Evolutionary conservation across 1,284 basidiomycete species (phyloP).

Genomic region (Meripilus lineatus): DNA sequence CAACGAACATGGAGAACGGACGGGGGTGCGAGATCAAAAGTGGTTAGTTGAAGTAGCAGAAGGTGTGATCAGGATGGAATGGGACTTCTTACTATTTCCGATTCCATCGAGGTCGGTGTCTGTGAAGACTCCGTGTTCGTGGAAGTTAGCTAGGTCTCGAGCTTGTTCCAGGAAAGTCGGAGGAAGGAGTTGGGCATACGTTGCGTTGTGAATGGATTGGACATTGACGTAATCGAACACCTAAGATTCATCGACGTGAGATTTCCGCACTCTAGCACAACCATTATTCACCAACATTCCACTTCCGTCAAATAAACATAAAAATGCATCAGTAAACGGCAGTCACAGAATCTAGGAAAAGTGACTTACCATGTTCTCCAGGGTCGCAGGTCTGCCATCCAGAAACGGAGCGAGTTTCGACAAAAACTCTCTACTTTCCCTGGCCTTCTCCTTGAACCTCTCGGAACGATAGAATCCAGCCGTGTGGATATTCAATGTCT

Average conservation of each 20-base stretch:
- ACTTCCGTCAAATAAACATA: slow-evolving; percentile 18
- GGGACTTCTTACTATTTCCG: slow-evolving; percentile 21
- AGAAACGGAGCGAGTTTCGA: slow-evolving; percentile 33
- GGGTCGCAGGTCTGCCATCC: slow-evolving; percentile 36
- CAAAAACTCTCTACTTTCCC: slow-evolving; percentile 35
- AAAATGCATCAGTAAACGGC: not conserved
- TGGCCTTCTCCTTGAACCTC: slow-evolving; percentile 32
- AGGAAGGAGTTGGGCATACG: slow-evolving; percentile 27
- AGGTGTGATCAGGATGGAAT: no score
- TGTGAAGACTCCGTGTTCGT: slow-evolving; percentile 46
- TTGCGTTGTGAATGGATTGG: slow-evolving; percentile 39
- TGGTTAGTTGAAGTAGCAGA: no score
- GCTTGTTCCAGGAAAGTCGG: slow-evolving; percentile 32
- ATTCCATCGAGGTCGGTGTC: slow-evolving; percentile 33
- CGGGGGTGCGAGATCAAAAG: no score
- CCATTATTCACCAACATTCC: slow-evolving; percentile 26
- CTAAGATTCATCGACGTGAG: slow-evolving; percentile 14
- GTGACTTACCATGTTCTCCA: slow-evolving; percentile 38
- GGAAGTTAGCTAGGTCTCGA: slow-evolving; percentile 45
- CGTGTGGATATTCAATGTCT: slow-evolving; percentile 28
- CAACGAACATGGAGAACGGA: not conserved
- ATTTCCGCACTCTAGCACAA: not conserved
- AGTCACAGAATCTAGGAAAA: not conserved
- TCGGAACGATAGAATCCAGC: slow-evolving; percentile 27
- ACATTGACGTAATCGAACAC: slow-evolving; percentile 52